Conservation (phyloP, 2,329 filamentous ascomycete genomes). For the Aschersonia sp. region DNA sequence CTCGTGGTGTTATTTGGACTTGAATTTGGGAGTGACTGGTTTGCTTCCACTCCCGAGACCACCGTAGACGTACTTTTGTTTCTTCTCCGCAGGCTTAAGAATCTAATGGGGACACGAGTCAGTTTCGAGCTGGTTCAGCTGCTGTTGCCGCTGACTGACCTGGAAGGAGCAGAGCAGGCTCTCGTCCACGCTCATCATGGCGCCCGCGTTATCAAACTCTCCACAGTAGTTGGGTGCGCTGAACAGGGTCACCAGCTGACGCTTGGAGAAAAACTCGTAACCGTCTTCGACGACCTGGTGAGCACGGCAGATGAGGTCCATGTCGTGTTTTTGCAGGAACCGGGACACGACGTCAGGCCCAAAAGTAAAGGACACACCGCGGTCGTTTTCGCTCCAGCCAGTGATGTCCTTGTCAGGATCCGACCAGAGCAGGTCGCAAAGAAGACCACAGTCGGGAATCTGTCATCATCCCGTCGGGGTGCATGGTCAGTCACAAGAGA, state of each 20-base stretch:
- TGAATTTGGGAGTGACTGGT: slow-evolving; percentile 10
- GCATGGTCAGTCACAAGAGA: neutral
- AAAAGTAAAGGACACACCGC: slow-evolving; percentile 97
- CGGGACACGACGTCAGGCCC: slow-evolving; percentile 93
- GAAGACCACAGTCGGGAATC: slow-evolving; percentile 95
- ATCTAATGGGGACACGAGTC: slow-evolving; percentile 41
- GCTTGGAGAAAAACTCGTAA: slow-evolving; percentile 99
- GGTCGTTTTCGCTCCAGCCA: slow-evolving; percentile 97
- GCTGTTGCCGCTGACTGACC: slow-evolving; percentile 32
- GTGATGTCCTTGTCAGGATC: slow-evolving; percentile 99
- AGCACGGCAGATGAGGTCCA: slow-evolving; percentile 97
- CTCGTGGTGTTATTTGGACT: slow-evolving; percentile 6
- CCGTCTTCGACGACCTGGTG: slow-evolving; percentile 98
- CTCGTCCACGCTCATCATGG: slow-evolving; percentile 99
- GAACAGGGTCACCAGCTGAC: slow-evolving; percentile 93
- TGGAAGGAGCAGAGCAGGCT: slow-evolving; percentile 98
- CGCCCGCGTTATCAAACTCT: slow-evolving; percentile 97
- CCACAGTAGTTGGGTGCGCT: slow-evolving; percentile 98
- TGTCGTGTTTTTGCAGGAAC: slow-evolving; percentile 98
- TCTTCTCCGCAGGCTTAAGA: slow-evolving; percentile 99
- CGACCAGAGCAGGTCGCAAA: slow-evolving; percentile 96
- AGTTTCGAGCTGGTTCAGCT: no score
- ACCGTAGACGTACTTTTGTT: slow-evolving; percentile 96
- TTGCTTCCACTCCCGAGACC: slow-evolving; percentile 43
- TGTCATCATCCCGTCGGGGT: slow-evolving; percentile 20